phyloP scores from a whole-genome alignment of 192 early-diverging fungal genomes.

The Coemansia sp. region DNA sequence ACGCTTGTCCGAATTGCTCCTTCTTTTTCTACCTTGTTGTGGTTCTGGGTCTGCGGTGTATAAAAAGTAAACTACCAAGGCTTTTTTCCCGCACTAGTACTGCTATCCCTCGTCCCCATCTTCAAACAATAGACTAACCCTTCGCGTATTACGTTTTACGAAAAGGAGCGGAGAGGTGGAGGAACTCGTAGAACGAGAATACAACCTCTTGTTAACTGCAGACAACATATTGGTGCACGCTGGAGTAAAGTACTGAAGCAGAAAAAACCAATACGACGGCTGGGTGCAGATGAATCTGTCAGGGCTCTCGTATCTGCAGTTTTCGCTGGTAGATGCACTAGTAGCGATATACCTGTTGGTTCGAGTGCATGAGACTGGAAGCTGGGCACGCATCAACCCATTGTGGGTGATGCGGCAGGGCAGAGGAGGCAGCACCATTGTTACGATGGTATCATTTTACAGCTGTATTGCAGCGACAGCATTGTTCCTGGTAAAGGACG shows the following conservation, averaged over 20 bases:
- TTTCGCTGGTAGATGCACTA: conserved; percentile 46
- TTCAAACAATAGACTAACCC: not conserved
- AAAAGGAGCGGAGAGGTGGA: not conserved
- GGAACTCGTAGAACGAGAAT: not conserved
- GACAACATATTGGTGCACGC: not conserved
- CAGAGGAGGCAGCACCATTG: conserved; percentile 18
- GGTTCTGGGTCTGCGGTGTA: not conserved
- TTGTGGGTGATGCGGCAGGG: conserved; percentile 30
- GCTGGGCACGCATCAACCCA: conserved; percentile 40
- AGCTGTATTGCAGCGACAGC: conserved; percentile 26
- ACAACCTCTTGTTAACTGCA: not conserved
- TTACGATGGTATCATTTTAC: conserved; percentile 35
- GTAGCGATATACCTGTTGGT: conserved; percentile 34
- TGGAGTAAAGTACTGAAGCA: not conserved
- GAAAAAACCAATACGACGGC: not conserved
- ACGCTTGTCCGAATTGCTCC: not conserved
- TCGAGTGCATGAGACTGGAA: conserved; percentile 27
- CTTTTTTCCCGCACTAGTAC: not conserved
- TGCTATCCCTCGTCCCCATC: not conserved
- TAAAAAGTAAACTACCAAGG: not conserved
- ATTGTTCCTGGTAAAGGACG: conserved; percentile 41
- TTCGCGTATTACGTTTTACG: not conserved
- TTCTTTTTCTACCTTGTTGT: not conserved
- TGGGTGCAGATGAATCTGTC: conserved; percentile 37
- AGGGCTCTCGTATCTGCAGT: conserved; percentile 53